Conservation (phyloP, 352 stramenopile genomes). For the Hyaloperonospora brassicae region DNA sequence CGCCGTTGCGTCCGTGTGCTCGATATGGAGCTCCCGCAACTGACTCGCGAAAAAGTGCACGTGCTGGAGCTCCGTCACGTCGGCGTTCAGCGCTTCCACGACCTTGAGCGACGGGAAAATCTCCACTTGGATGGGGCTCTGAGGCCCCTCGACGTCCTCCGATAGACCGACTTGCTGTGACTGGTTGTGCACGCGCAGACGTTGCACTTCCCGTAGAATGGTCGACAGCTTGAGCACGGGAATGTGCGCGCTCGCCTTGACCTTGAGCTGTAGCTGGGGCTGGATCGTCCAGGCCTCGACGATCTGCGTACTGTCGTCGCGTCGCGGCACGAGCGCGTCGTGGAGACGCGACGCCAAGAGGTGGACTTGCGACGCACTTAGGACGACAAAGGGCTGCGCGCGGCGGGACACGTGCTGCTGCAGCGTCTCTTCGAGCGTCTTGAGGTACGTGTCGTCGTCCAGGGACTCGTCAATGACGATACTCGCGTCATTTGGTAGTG, state of each 20-base stretch:
- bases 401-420: constrained; percentile 48
- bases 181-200: constrained; percentile 51
- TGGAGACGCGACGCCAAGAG: constrained; percentile 60
- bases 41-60: constrained; percentile 67
- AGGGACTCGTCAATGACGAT: constrained; percentile 43
- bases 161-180: constrained; percentile 2
- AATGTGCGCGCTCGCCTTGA: constrained; percentile 71
- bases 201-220: constrained; percentile 62
- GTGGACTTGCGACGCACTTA: constrained; percentile 61
- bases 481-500: constrained; percentile 8
- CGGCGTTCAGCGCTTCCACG: constrained; percentile 54
- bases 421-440: constrained; percentile 56
- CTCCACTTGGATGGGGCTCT: constrained; percentile 47
- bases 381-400: constrained; percentile 48
- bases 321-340: constrained; percentile 63
- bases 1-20: constrained; percentile 46
- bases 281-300: constrained; percentile 76
- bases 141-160: constrained; percentile 12
- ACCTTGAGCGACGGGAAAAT: constrained; percentile 73
- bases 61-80: constrained; percentile 33
- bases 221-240: constrained; percentile 85
- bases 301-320: constrained; percentile 48
- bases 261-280: constrained; percentile 43
- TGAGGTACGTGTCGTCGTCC: constrained; percentile 57
- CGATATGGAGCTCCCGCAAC: constrained; percentile 54